phyloP scores from a whole-genome alignment of 306 rosid species.

The Rosa lucieae region DNA sequence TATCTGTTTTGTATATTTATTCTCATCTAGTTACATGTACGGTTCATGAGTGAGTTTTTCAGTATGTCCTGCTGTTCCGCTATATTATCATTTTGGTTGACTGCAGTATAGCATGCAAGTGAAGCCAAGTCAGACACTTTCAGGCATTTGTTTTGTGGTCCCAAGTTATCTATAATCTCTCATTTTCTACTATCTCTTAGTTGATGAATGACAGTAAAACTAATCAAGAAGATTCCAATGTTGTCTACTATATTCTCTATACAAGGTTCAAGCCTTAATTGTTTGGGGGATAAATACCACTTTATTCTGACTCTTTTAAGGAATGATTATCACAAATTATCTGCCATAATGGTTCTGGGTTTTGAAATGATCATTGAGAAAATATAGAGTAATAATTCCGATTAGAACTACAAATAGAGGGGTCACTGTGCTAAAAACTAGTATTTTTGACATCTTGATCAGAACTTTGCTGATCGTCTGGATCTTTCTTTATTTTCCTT shows the following conservation, averaged over 20 bases:
- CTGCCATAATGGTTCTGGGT: background rate
- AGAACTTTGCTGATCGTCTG: conserved; percentile 15
- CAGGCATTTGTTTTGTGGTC: background rate
- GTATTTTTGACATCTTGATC: background rate
- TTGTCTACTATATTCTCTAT: background rate
- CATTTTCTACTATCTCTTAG: background rate
- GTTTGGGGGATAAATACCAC: background rate
- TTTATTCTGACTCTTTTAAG: background rate
- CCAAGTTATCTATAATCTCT: background rate
- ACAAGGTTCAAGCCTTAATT: background rate
- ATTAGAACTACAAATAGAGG: background rate
- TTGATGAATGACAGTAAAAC: background rate
- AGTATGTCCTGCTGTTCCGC: background rate
- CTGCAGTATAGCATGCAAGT: background rate
- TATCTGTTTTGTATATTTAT: background rate
- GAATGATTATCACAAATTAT: background rate
- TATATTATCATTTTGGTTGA: background rate
- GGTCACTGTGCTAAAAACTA: background rate
- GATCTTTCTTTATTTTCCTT: conserved; percentile 10
- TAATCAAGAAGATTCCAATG: background rate
- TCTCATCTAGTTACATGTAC: too few relatives aligned
- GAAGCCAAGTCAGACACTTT: background rate
- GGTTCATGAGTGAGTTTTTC: background rate
- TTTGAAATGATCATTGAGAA: background rate
- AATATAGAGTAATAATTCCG: background rate